phyloP scores from a whole-genome alignment of 2,329 filamentous ascomycete genomes.

The Fusarium sp. region DNA sequence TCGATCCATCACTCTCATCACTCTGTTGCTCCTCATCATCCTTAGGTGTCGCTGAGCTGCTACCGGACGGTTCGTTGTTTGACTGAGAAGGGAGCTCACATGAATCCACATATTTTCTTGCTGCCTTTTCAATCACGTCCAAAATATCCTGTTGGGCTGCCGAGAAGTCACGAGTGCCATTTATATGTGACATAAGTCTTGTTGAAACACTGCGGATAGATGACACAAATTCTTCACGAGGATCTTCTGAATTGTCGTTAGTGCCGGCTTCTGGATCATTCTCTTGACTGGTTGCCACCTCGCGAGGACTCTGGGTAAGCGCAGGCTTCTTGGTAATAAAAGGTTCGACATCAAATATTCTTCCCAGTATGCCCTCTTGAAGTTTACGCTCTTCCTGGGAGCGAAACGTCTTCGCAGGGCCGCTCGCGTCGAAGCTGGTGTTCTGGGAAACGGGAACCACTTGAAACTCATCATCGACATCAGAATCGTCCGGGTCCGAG shows the following conservation, averaged over 20 bases:
- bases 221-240: conserved; percentile 44
- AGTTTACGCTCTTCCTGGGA: conserved; percentile 64
- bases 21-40: conserved; percentile 6
- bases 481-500: conserved; percentile 60
- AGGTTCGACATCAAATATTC: conserved; percentile 63
- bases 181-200: conserved; percentile 55
- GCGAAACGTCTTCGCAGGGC: conserved; percentile 57
- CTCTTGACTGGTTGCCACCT: conserved; percentile 21
- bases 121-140: conserved; percentile 61
- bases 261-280: conserved; percentile 37
- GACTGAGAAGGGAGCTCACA: conserved; percentile 41
- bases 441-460: conserved; percentile 51
- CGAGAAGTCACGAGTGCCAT: conserved; percentile 50
- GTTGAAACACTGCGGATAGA: conserved; percentile 54
- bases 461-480: conserved; percentile 66
- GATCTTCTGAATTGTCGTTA: conserved; percentile 35
- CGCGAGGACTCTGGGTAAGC: conserved; percentile 40
- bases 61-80: conserved; percentile 22
- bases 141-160: conserved; percentile 58
- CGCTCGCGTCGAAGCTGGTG: conserved; percentile 51
- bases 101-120: conserved; percentile 60
- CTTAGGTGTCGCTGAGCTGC: conserved; percentile 2
- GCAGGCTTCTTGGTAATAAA: conserved; percentile 50
- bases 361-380: conserved; percentile 64
- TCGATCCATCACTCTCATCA: not conserved